Conservation (phyloP, 2,329 filamentous ascomycete genomes). For the Grosmannia serpens region DNA sequence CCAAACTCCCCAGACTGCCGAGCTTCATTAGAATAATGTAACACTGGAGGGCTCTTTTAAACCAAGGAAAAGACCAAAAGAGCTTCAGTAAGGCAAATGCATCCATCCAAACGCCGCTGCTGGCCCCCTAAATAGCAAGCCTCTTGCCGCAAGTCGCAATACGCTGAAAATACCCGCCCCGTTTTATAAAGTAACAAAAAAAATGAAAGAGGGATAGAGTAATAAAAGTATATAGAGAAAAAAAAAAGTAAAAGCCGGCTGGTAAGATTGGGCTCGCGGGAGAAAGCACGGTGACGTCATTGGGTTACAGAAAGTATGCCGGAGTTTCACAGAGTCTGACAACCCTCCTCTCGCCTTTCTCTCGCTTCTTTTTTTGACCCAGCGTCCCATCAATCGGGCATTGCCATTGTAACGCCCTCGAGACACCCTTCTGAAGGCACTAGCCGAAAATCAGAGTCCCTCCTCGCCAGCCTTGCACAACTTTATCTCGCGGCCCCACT, state of each 20-base stretch:
- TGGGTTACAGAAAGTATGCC: background rate
- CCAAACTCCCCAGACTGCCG: background rate
- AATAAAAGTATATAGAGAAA: background rate
- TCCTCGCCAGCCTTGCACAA: conserved; percentile 94
- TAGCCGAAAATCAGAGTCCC: conserved; percentile 51
- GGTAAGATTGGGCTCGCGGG: background rate
- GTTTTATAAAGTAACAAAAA: background rate
- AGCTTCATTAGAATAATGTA: background rate
- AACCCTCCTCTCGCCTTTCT: background rate
- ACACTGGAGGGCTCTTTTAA: background rate
- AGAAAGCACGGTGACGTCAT: background rate
- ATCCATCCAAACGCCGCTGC: conserved; percentile 1
- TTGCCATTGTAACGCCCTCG: background rate
- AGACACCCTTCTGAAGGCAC: background rate
- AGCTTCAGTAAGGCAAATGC: background rate
- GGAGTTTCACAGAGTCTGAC: background rate
- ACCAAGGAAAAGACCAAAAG: background rate
- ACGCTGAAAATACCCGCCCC: background rate
- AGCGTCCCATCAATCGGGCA: background rate
- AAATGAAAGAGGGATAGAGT: background rate
- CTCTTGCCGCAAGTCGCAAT: background rate
- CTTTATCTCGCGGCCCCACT: conserved; percentile 97
- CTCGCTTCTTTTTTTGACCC: background rate
- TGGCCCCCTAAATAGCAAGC: background rate
- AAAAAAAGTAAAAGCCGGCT: background rate